Percentiles rank a stretch among this genome's conserved stretches.
phyloP scores from a whole-genome alignment of 2,329 filamentous ascomycete genomes.

The Zalaria obscura region DNA sequence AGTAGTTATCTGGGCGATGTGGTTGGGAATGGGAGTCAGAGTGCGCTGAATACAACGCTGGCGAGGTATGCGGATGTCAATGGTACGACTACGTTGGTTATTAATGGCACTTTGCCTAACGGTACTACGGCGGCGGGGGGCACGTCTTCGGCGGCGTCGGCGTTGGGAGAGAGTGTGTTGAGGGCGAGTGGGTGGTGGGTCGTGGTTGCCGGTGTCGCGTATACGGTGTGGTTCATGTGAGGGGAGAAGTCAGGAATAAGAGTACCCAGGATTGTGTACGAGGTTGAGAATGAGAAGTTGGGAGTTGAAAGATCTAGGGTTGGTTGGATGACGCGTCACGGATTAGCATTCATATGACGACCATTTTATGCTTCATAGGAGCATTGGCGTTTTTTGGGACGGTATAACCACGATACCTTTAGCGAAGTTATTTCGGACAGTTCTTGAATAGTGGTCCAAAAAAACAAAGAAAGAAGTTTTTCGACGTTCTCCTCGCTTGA shows the following conservation, averaged over 20 bases:
- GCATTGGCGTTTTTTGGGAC: too few relatives aligned
- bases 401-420: too few relatives aligned
- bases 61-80: constrained; percentile 50
- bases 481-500: too few relatives aligned
- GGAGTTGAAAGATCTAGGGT: too few relatives aligned
- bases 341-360: too few relatives aligned
- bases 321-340: too few relatives aligned
- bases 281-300: too few relatives aligned
- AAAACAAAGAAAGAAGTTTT: too few relatives aligned
- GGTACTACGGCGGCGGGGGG: constrained; percentile 29
- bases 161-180: constrained; percentile 5
- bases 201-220: constrained; percentile 22
- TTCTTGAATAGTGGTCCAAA: too few relatives aligned
- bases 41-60: constrained; percentile 49
- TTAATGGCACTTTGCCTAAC: constrained; percentile 59
- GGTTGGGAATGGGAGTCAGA: constrained; percentile 43
- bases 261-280: neutral
- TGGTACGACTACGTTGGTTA: constrained; percentile 46
- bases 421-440: too few relatives aligned
- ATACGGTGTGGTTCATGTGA: constrained; percentile 18
- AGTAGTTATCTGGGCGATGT: constrained; percentile 46
- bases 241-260: neutral
- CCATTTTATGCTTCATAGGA: too few relatives aligned
- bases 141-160: constrained; percentile 15
- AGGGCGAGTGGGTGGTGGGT: constrained; percentile 22